A percentile compares a stretch with the other conserved stretches of the same genome.
phyloP scores from a whole-genome alignment of 2,329 filamentous ascomycete species.

The Aureobasidium sp. region DNA sequence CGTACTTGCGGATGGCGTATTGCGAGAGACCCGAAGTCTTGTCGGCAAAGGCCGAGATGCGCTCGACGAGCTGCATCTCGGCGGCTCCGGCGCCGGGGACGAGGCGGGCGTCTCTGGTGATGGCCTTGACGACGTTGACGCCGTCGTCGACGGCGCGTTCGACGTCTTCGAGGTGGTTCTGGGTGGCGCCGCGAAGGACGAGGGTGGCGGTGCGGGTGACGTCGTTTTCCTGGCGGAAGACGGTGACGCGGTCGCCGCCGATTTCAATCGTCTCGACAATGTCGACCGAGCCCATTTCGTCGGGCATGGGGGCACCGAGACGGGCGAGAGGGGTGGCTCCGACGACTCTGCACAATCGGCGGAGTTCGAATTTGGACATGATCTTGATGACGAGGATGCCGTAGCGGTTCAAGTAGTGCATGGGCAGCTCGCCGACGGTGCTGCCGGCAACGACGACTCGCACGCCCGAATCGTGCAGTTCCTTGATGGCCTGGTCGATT shows the following conservation, averaged over 20 bases:
- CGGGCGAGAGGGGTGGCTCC: constrained; percentile 94
- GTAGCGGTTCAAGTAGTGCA: constrained; percentile 97
- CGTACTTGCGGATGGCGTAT: constrained; percentile 96
- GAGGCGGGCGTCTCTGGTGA: constrained; percentile 84
- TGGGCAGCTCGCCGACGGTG: constrained; percentile 88
- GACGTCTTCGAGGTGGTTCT: constrained; percentile 95
- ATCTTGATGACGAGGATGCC: constrained; percentile 95
- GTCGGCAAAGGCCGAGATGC: constrained; percentile 83
- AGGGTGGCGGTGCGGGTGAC: constrained; percentile 88
- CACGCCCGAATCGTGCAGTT: constrained; percentile 87
- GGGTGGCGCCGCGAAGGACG: constrained; percentile 88
- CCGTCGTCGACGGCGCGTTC: constrained; percentile 96
- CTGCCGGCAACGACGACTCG: constrained; percentile 87
- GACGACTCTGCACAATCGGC: constrained; percentile 89
- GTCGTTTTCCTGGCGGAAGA: constrained; percentile 95
- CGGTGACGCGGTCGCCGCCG: constrained; percentile 93
- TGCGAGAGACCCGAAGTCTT: constrained; percentile 88
- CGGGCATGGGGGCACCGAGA: constrained; percentile 96
- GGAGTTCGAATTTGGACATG: constrained; percentile 95
- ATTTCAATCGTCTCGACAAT: constrained; percentile 96
- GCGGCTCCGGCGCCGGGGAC: constrained; percentile 92
- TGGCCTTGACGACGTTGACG: constrained; percentile 97
- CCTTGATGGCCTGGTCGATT: constrained; percentile 86
- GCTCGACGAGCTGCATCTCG: constrained; percentile 87
- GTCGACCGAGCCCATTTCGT: constrained; percentile 94